These are phyloP conservation scores for Entomortierella beljakovae DNA, from an alignment of 192 early-diverging fungal genomes.

Conservation along the genomic window DNA sequence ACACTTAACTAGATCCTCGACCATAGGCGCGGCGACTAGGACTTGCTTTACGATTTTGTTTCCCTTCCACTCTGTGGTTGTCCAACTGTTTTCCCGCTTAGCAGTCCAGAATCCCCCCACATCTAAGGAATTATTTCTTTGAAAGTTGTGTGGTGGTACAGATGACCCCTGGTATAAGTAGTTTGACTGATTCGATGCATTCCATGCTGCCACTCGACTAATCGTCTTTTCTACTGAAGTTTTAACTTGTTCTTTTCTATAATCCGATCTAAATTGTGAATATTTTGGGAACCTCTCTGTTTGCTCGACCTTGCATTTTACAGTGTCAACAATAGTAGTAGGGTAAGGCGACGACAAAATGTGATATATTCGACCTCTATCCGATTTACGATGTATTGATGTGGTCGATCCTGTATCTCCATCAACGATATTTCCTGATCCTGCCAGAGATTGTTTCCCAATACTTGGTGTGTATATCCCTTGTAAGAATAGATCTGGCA, in stretches of 20 bases:
- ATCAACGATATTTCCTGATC: slow-evolving; percentile 18
- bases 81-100: slow-evolving; percentile 41
- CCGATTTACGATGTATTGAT: slow-evolving; percentile 30
- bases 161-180: slow-evolving; percentile 38
- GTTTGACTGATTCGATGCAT: slow-evolving; percentile 28
- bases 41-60: slow-evolving; percentile 50
- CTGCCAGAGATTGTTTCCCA: slow-evolving; percentile 18
- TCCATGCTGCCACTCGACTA: slow-evolving; percentile 35
- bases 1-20: slow-evolving; percentile 58
- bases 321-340: slow-evolving; percentile 62
- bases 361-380: slow-evolving; percentile 45
- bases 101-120: slow-evolving; percentile 27
- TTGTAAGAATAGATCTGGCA: slow-evolving; percentile 62
- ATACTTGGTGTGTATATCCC: slow-evolving; percentile 58
- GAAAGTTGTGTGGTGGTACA: slow-evolving; percentile 41
- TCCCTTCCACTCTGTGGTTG: slow-evolving; percentile 49
- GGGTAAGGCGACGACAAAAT: slow-evolving; percentile 61
- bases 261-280: slow-evolving; percentile 28
- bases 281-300: slow-evolving; percentile 55
- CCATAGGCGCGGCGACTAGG: slow-evolving; percentile 54
- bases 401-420: slow-evolving; percentile 17
- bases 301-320: slow-evolving; percentile 55
- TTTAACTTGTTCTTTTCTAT: slow-evolving; percentile 37
- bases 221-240: slow-evolving; percentile 23
- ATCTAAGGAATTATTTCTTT: slow-evolving; percentile 19